Conservation (phyloP, 352 stramenopile genomes). For the Pythium pyrilobum region DNA sequence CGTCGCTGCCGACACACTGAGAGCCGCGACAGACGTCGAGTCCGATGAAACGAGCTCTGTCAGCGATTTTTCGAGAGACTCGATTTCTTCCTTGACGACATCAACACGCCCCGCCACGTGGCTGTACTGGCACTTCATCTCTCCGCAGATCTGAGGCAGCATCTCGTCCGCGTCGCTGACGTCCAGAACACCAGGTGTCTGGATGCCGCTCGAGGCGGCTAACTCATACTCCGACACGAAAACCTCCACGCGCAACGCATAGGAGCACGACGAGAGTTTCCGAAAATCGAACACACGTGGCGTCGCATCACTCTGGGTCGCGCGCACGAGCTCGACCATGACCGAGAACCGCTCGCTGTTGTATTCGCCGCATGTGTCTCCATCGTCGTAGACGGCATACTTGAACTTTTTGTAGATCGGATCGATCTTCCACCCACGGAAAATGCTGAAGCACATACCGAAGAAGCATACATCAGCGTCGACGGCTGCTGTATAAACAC, state of each 20-base stretch:
- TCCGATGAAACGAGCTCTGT: neutral
- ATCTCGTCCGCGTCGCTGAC: constrained; percentile 49
- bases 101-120: constrained; percentile 41
- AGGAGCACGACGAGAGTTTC: constrained; percentile 51
- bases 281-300: constrained; percentile 49
- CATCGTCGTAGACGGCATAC: constrained; percentile 72
- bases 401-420: constrained; percentile 77
- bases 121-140: constrained; percentile 68
- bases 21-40: constrained; percentile 35
- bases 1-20: constrained; percentile 49
- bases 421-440: constrained; percentile 73
- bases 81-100: constrained; percentile 49
- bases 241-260: constrained; percentile 40
- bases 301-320: constrained; percentile 28
- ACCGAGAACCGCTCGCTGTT: constrained; percentile 34
- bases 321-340: constrained; percentile 46
- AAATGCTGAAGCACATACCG: constrained; percentile 37
- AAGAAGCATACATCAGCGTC: neutral
- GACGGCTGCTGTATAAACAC: neutral
- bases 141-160: constrained; percentile 56
- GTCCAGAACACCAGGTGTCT: constrained; percentile 62
- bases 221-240: constrained; percentile 41
- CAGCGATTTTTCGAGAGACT: constrained; percentile 12
- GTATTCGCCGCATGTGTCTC: constrained; percentile 49
- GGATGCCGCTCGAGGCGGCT: constrained; percentile 39